These are phyloP conservation scores for Annulohypoxylon maeteangense DNA, from an alignment of 495 filamentous ascomycete species.

Conservation along the genomic window DNA sequence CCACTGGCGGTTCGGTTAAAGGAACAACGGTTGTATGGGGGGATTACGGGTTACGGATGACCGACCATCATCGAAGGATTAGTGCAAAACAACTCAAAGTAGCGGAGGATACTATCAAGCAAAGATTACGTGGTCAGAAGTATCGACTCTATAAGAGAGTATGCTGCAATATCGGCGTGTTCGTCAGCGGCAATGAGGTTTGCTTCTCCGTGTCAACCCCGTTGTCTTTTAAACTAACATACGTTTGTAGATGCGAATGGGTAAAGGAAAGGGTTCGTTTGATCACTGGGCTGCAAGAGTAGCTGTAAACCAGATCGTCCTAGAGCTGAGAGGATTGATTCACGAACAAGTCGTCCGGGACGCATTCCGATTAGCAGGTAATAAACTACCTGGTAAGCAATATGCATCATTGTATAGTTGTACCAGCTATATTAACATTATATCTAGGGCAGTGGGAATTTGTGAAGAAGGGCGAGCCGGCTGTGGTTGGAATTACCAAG, in stretches of 20 bases:
- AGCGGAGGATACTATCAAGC: conserved; percentile 92
- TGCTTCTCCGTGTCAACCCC: conserved; percentile 28
- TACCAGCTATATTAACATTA: conserved; percentile 35
- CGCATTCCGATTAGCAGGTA: conserved; percentile 91
- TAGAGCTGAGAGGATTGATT: conserved; percentile 89
- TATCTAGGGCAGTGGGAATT: conserved; percentile 87
- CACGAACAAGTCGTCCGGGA: conserved; percentile 96
- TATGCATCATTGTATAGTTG: not conserved
- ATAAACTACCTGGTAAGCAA: conserved; percentile 90
- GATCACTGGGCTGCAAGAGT: conserved; percentile 95
- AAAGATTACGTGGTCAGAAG: conserved; percentile 86
- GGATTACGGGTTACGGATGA: conserved; percentile 94
- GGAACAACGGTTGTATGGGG: conserved; percentile 97
- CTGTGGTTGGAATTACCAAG: conserved; percentile 94
- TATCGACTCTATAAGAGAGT: conserved; percentile 93
- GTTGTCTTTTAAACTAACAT: conserved; percentile 11
- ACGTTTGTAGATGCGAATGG: conserved; percentile 78
- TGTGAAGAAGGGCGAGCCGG: conserved; percentile 89
- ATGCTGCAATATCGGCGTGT: conserved; percentile 91
- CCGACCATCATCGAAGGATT: conserved; percentile 90
- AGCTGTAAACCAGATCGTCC: conserved; percentile 85
- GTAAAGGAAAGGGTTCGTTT: conserved; percentile 97
- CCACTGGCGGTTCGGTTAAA: conserved; percentile 88
- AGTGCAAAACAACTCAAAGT: conserved; percentile 86
- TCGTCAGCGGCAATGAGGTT: conserved; percentile 92